Evolutionary conservation across 2,329 filamentous ascomycete genomes (phyloP).

Genomic region (Penicillium sp.): DNA sequence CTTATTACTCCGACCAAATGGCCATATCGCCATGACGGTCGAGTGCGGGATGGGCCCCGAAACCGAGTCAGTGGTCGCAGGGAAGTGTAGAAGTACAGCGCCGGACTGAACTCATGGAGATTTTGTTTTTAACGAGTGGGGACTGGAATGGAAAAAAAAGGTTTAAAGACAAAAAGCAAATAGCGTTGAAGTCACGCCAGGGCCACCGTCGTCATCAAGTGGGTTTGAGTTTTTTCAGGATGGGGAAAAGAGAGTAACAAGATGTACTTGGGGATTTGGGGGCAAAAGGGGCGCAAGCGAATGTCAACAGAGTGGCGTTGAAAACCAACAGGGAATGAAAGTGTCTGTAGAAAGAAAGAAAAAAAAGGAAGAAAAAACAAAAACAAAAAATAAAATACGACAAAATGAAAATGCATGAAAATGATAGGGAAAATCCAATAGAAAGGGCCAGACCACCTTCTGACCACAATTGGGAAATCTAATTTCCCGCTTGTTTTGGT

Average conservation of each 20-base stretch:
- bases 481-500: conserved; percentile 8
- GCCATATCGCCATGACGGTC: conserved; percentile 73
- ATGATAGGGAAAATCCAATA: neutral
- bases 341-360: neutral
- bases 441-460: conserved; percentile 11
- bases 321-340: neutral
- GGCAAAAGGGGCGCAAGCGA: conserved; percentile 1
- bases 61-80: conserved; percentile 20
- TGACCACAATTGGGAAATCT: neutral
- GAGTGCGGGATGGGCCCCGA: conserved; percentile 11
- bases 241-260: neutral
- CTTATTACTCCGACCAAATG: conserved; percentile 65
- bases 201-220: conserved; percentile 18
- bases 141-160: neutral
- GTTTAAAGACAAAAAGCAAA: neutral
- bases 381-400: neutral
- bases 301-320: neutral
- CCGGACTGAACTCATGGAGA: conserved; percentile 29
- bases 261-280: neutral
- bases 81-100: conserved; percentile 11
- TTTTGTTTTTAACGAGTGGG: neutral
- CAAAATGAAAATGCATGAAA: neutral
- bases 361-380: conserved; percentile 3
- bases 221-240: conserved; percentile 7
- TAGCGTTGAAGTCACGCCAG: neutral